A percentile compares a stretch with the other conserved stretches of the same genome.
phyloP scores from a whole-genome alignment of 192 early-diverging fungal species.

The Thoreauomyces humboldtii region DNA sequence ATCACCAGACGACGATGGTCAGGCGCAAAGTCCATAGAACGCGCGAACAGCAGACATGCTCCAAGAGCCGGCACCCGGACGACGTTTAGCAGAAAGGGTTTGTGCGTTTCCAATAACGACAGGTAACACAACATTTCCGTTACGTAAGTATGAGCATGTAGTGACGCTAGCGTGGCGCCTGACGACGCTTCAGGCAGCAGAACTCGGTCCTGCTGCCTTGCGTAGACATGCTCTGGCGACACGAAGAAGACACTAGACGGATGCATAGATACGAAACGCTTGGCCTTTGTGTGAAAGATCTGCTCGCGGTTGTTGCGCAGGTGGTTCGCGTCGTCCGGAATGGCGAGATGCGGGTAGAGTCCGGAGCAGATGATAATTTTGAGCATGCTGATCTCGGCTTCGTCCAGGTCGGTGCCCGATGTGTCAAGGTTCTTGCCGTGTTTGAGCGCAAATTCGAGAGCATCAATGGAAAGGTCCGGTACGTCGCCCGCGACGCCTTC shows the following conservation, averaged over 20 bases:
- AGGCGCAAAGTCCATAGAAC: conserved; percentile 54
- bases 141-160: conserved; percentile 28
- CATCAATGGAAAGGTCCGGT: conserved; percentile 44
- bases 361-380: conserved; percentile 63
- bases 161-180: conserved; percentile 32
- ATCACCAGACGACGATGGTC: conserved; percentile 56
- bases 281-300: conserved; percentile 60
- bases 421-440: conserved; percentile 47
- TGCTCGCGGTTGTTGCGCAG: conserved; percentile 48
- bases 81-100: conserved; percentile 65
- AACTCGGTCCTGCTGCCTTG: conserved; percentile 16
- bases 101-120: conserved; percentile 62
- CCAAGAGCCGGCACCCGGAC: conserved; percentile 57
- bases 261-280: conserved; percentile 59
- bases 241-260: conserved; percentile 57
- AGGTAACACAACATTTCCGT: conserved; percentile 62
- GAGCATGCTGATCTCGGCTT: conserved; percentile 49
- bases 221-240: conserved; percentile 57
- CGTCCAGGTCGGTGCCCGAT: conserved; percentile 34
- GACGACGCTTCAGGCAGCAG: no score
- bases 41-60: conserved; percentile 54
- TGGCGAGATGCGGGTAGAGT: conserved; percentile 64
- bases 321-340: conserved; percentile 64
- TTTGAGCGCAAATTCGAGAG: conserved; percentile 60
- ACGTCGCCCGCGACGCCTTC: conserved; percentile 15